Evolutionary conservation across 83 land plant genomes (phyloP), one percentile per base, ranked within the genome.

Genomic region (Picea abies): DNA sequence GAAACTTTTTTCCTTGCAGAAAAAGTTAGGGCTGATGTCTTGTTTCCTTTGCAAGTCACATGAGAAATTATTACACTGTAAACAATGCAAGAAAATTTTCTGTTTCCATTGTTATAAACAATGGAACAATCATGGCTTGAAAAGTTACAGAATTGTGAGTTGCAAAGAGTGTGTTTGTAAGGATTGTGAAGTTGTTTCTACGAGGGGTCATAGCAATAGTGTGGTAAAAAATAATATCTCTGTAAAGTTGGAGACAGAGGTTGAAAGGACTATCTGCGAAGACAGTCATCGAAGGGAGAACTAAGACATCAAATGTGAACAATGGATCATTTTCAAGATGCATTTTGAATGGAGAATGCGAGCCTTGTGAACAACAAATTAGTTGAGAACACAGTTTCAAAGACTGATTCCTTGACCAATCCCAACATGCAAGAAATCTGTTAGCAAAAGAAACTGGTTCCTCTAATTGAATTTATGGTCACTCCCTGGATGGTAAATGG

Each of bases 121-220:
- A 20, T 73, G 77, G 77, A 73, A 73, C 25, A 52, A 20, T 73
- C 77, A 73, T 8, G 77, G 77, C 47, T 19, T 73, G 77, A 73
- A 73, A 73, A 73, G 58, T 9, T 73, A 41, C 77, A 73, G 77
- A 73, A 44, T 73, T 73, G 19, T 41, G 47, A 73, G 77, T 73
- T 73, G 77, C 77, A 44, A 9, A 73, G 47, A 73, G 25, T 73
- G 58, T 52, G 41, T 73, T 73, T 73, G 77, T n/a, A 73, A 44
- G 77, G 77, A 73, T 44, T 73, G 77, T 73, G 77, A 73, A 73
- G 56, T n/a, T 20, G 77, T 73, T 20, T 39, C n/a, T 73, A 44
- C 8, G 47, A 47, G 15, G 0, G 77, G 22, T 44, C 35, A 47
- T 73, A 52, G n/a, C 44, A 44, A 10, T 44, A 44, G 23, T 73